Percentiles rank a stretch among this genome's conserved stretches.
Evolutionary conservation across 495 filamentous ascomycete species (phyloP).

Genomic region (Amniculicola lignicola): DNA sequence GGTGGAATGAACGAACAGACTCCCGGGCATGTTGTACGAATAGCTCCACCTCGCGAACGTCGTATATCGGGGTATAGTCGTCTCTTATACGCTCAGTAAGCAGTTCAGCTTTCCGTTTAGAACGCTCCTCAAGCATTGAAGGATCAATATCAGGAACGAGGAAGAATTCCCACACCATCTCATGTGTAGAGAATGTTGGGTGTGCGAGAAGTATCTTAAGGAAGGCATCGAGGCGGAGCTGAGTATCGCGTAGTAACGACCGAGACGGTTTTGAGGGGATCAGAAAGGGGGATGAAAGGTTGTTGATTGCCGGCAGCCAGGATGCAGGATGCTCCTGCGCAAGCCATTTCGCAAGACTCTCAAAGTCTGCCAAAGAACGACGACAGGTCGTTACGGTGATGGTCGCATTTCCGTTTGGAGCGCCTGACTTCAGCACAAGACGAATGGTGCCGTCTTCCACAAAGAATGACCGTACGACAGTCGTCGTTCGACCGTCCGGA

Average conservation of each 20-base stretch:
- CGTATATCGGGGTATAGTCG: conserved; percentile 73
- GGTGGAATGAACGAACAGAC: conserved; percentile 77
- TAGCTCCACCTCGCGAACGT: conserved; percentile 87
- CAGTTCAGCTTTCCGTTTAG: conserved; percentile 76
- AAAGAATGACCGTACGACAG: conserved; percentile 94
- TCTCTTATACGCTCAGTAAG: conserved; percentile 81
- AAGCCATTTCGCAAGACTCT: conserved; percentile 83
- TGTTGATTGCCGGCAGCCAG: conserved; percentile 79
- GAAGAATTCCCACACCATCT: conserved; percentile 99
- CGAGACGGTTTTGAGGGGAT: conserved; percentile 88
- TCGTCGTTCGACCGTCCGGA: conserved; percentile 78
- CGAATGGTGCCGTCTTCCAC: conserved; percentile 94
- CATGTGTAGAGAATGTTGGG: conserved; percentile 92
- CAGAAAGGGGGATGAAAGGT: conserved; percentile 83
- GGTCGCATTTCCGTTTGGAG: conserved; percentile 60
- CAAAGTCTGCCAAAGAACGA: conserved; percentile 86
- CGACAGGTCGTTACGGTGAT: conserved; percentile 93
- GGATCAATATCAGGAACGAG: conserved; percentile 91
- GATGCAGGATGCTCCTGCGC: conserved; percentile 90
- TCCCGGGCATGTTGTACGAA: conserved; percentile 88
- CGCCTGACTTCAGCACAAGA: conserved; percentile 90
- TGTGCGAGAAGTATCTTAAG: conserved; percentile 81
- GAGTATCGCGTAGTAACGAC: conserved; percentile 80
- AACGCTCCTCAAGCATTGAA: conserved; percentile 84
- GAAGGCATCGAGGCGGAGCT: conserved; percentile 81